Conservation (phyloP, 1,284 basidiomycete species). For the Irpex sp. region DNA sequence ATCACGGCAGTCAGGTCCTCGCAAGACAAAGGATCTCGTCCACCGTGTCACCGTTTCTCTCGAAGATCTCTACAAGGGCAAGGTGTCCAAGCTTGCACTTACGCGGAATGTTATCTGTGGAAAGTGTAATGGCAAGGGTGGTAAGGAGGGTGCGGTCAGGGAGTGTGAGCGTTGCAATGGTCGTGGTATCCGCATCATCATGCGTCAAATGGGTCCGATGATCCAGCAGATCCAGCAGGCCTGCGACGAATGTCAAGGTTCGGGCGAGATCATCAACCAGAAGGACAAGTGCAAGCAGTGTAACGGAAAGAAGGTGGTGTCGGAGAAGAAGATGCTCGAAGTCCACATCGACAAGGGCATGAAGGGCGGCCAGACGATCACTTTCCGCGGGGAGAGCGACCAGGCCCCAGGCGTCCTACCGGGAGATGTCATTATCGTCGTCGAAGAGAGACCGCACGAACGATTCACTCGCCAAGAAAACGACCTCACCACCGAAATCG, state of each 20-base stretch:
- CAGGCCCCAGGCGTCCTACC: slow-evolving; percentile 89
- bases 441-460: slow-evolving; percentile 95
- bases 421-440: slow-evolving; percentile 96
- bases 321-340: slow-evolving; percentile 97
- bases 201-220: slow-evolving; percentile 99
- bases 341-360: slow-evolving; percentile 99
- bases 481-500: slow-evolving; percentile 85
- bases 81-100: slow-evolving; percentile 95
- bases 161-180: slow-evolving; percentile 81
- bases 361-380: slow-evolving; percentile 96
- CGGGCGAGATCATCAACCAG: slow-evolving; percentile 90
- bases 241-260: slow-evolving; percentile 91
- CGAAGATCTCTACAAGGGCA: slow-evolving; percentile 98
- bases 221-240: slow-evolving; percentile 98
- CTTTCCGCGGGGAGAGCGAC: slow-evolving; percentile 94
- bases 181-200: slow-evolving; percentile 87
- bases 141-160: slow-evolving; percentile 94
- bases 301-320: slow-evolving; percentile 93
- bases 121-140: slow-evolving; percentile 95
- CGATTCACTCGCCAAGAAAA: slow-evolving; percentile 92
- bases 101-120: slow-evolving; percentile 94
- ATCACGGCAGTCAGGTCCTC: slow-evolving; percentile 73
- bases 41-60: slow-evolving; percentile 95
- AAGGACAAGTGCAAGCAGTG: slow-evolving; percentile 95
- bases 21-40: slow-evolving; percentile 97